Percentiles rank a stretch among this genome's conserved stretches.
Evolutionary conservation across 176 grass and related monocot genomes (phyloP).

Genomic region (Musa troglodytarum): DNA sequence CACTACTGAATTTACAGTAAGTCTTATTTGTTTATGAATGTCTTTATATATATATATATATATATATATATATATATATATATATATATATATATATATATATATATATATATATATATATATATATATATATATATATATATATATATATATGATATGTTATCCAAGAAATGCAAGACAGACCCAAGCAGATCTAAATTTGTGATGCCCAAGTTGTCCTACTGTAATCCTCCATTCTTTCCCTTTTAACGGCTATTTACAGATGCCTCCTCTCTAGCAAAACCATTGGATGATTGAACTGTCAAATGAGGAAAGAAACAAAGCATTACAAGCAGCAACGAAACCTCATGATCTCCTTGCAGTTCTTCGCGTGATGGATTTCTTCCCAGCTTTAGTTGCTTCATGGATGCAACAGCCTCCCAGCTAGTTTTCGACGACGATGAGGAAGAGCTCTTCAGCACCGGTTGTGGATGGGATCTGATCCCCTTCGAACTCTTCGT

Average conservation of each 20-base stretch:
- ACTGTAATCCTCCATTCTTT: background rate
- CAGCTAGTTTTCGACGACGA: too few relatives aligned
- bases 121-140: background rate
- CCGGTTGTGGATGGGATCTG: conserved; percentile 50
- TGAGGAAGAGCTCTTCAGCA: conserved; percentile 21
- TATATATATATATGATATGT: too few relatives aligned
- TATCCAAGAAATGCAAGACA: too few relatives aligned
- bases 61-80: too few relatives aligned
- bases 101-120: background rate
- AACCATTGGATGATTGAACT: background rate
- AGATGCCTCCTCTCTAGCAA: conserved; percentile 26
- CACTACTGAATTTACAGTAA: too few relatives aligned
- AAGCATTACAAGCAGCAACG: background rate
- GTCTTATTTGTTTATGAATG: too few relatives aligned
- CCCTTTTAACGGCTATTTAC: conserved; percentile 31
- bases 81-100: too few relatives aligned
- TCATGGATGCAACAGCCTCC: too few relatives aligned
- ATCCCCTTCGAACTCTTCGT: conserved; percentile 57
- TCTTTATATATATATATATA: background rate
- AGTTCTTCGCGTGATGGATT: background rate
- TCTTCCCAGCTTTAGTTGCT: too few relatives aligned
- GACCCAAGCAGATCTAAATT: too few relatives aligned
- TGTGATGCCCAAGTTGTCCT: too few relatives aligned
- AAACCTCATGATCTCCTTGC: conserved; percentile 13
- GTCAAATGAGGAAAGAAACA: conserved; percentile 8